Conservation (phyloP, 1,139 yeast genomes). For the Pichia sp. region DNA sequence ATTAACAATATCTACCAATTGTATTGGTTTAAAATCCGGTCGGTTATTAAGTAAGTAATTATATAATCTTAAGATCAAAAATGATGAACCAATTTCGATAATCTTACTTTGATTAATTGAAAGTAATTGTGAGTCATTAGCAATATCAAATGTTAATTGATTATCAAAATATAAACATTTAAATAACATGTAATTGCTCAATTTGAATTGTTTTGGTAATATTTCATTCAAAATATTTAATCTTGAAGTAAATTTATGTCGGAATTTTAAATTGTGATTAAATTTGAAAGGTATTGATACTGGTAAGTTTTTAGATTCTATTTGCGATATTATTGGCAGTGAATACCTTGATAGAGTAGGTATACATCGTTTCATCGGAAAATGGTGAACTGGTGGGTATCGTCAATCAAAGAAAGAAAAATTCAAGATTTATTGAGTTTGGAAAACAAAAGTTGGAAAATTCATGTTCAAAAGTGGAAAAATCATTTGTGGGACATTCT, state of each 20-base stretch:
- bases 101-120: constrained; percentile 3
- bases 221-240: constrained; percentile 16
- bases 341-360: neutral
- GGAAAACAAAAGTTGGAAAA: neutral
- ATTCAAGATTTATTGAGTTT: neutral
- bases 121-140: neutral
- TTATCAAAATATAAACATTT: constrained; percentile 15
- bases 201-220: constrained; percentile 19
- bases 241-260: constrained; percentile 21
- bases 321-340: constrained; percentile 1
- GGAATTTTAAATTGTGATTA: constrained; percentile 12
- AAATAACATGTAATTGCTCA: constrained; percentile 18
- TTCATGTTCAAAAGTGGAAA: neutral
- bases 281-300: constrained; percentile 13
- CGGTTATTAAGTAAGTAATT: constrained; percentile 2
- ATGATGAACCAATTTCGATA: constrained; percentile 9
- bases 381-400: neutral
- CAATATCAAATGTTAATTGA: neutral
- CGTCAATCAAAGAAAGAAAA: neutral
- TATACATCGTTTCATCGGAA: neutral
- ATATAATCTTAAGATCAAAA: constrained; percentile 10
- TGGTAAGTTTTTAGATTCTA: constrained; percentile 1
- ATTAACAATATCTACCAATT: neutral
- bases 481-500: neutral
- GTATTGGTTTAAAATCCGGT: constrained; percentile 1